Conservation (phyloP, 768 basidiomycete species). For the Rhodotorula diobovata region DNA sequence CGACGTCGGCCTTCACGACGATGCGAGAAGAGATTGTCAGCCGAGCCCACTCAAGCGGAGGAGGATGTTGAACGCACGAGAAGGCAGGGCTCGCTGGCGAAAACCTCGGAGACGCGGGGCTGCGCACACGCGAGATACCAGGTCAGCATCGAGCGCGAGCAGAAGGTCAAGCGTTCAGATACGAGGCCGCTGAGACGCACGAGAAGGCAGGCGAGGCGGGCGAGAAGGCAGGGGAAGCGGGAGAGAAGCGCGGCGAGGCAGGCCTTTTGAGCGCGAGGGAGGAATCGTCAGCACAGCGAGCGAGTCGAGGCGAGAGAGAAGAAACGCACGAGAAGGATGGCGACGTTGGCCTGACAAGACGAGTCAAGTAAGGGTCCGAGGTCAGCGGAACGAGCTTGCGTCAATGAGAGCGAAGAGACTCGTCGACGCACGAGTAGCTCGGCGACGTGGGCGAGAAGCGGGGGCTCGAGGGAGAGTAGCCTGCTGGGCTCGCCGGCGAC, state of each 20-base stretch:
- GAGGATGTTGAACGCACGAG: background rate
- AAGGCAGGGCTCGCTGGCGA: conserved; percentile 26
- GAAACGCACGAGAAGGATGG: conserved; percentile 62
- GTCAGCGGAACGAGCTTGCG: conserved; percentile 5
- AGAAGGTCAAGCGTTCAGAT: too few species aligned
- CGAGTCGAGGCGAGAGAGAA: conserved; percentile 43
- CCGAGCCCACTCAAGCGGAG: background rate
- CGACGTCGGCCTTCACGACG: conserved; percentile 26
- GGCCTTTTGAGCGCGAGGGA: background rate
- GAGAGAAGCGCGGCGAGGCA: too few species aligned
- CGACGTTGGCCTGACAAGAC: conserved; percentile 70
- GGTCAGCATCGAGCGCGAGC: too few species aligned
- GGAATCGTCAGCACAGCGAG: conserved; percentile 44
- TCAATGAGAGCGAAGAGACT: background rate
- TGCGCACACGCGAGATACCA: too few species aligned
- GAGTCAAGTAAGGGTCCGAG: conserved; percentile 47
- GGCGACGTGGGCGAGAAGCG: too few species aligned
- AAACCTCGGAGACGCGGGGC: background rate
- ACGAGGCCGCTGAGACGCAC: too few species aligned
- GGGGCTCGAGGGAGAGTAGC: too few species aligned
- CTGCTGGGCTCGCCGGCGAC: conserved; percentile 7
- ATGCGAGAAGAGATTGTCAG: background rate
- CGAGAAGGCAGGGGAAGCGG: too few species aligned
- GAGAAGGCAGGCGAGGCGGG: too few species aligned
- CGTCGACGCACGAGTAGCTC: conserved; percentile 31